Percentiles rank a stretch among this genome's conserved stretches.
phyloP scores from a whole-genome alignment of 2,329 filamentous ascomycete genomes.

The Plectosphaerella plurivora region DNA sequence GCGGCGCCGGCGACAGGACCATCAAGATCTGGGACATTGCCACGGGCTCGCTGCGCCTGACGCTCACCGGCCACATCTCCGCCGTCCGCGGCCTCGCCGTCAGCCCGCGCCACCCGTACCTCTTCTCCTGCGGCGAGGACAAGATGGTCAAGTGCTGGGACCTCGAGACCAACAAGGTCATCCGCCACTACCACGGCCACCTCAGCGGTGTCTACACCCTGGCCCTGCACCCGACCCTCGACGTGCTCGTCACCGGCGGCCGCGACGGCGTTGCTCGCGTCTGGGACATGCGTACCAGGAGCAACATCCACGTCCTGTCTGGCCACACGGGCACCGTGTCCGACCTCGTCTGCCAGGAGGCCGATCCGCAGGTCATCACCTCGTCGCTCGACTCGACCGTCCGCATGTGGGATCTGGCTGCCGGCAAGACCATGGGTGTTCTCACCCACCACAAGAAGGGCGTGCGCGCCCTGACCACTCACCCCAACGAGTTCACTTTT shows the following conservation, averaged over 20 bases:
- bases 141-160: constrained; percentile 99
- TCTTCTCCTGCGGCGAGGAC: constrained; percentile 97
- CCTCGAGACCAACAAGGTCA: constrained; percentile 98
- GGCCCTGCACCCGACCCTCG: constrained; percentile 87
- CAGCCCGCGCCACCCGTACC: constrained; percentile 87
- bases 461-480: constrained; percentile 76
- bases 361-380: constrained; percentile 92
- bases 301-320: constrained; percentile 88
- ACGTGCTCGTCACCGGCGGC: constrained; percentile 91
- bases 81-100: constrained; percentile 90
- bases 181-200: constrained; percentile 95
- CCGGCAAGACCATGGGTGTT: constrained; percentile 93
- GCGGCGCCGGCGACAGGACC: constrained; percentile 88
- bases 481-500: constrained; percentile 94
- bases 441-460: constrained; percentile 99
- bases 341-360: constrained; percentile 88
- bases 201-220: constrained; percentile 93
- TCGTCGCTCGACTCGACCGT: constrained; percentile 91
- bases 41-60: constrained; percentile 76
- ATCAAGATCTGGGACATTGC: constrained; percentile 99
- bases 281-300: constrained; percentile 97
- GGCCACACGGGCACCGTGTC: constrained; percentile 91
- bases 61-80: constrained; percentile 90
- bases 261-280: constrained; percentile 91
- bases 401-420: constrained; percentile 90